Evolutionary conservation across 495 filamentous ascomycete species (phyloP), one percentile per base, ranked within the genome.

Genomic region (Poronia punctata): DNA sequence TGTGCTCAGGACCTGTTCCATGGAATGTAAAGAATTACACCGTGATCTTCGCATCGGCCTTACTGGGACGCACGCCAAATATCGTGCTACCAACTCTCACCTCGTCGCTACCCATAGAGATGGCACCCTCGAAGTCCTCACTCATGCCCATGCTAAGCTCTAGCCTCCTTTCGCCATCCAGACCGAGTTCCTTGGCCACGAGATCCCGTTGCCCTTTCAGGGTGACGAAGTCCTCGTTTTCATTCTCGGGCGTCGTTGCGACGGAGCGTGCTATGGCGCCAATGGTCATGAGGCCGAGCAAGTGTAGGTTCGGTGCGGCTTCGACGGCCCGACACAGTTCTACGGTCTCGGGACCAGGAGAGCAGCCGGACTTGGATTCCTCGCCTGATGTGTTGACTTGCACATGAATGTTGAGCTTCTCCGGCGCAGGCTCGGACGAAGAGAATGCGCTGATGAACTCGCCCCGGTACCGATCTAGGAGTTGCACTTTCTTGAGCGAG

Each of bases 321-420:
- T 80, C 71, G 5, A 70, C 61, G 56, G 82, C 75, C 18, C 65
- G 65, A 54, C 81, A 86, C 23, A 98, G 64, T 3, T 48, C 62
- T 3, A 79, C 61, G 2, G 83, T 65, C 17, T 72, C 67, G 6
- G 55, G 20, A 7, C 72, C 68, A 0, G 89, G 92, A 10, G 77
- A 67, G 22, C 86, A 79, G 5, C 92, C 92, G 4, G 81, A 81
- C 64, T 98, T 98, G 43, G 74, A 75, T 35, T 75, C 75, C 54
- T 98, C 92, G 33, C 87, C 86, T 0, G 86, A 93, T 0, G 92
- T 98, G 61, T 98, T 98, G 38, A 97, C 78, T 63, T 98, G 92
- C 17, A 98, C 79, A 60, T 86, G 88, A 30, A 97, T 66, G 46
- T 83, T 72, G 40, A 96, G 62, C 35, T 68, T 71, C n/a, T 48